These are phyloP conservation scores for Amaranthus hypochondriacus DNA, from an alignment of 148 eudicot species.

Conservation along the genomic window DNA sequence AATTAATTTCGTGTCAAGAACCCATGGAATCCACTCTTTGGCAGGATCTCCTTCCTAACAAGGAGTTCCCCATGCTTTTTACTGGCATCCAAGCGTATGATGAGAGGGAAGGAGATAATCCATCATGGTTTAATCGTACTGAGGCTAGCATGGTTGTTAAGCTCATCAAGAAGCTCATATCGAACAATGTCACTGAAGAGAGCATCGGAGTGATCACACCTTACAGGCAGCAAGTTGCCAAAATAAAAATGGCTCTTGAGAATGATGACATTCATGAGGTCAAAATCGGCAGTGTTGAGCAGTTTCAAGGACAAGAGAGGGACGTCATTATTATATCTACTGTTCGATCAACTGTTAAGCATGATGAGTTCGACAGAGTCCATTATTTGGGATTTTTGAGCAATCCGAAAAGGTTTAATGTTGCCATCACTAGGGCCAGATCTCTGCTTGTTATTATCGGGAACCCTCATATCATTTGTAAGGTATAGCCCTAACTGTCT, in stretches of 20 bases:
- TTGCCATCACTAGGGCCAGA: conserved; percentile 87
- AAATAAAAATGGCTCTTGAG: conserved; percentile 64
- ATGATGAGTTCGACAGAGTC: conserved; percentile 66
- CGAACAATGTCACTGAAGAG: conserved; percentile 33
- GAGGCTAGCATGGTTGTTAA: conserved; percentile 90
- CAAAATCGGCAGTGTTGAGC: conserved; percentile 94
- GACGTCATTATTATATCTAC: conserved; percentile 82
- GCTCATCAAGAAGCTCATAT: conserved; percentile 42
- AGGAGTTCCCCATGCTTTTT: conserved; percentile 74
- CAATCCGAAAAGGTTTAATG: conserved; percentile 89
- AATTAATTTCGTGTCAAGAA: conserved; percentile 54
- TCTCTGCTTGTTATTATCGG: conserved; percentile 83
- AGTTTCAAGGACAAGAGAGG: conserved; percentile 94
- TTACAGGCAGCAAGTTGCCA: conserved; percentile 83
- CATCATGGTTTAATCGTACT: conserved; percentile 96
- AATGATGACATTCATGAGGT: conserved; percentile 29
- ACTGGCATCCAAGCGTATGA: conserved; percentile 83
- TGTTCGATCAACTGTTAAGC: conserved; percentile 78
- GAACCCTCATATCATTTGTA: conserved; percentile 84
- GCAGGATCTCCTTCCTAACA: conserved; percentile 57
- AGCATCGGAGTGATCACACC: conserved; percentile 91
- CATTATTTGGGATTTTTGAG: conserved; percentile 85
- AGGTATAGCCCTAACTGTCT: conserved; percentile 41
- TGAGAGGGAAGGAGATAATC: conserved; percentile 92
- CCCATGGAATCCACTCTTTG: conserved; percentile 30